A percentile compares a stretch with the other conserved stretches of the same genome.
phyloP scores from a whole-genome alignment of 352 stramenopile genomes.

The Phytophthora sojae region DNA sequence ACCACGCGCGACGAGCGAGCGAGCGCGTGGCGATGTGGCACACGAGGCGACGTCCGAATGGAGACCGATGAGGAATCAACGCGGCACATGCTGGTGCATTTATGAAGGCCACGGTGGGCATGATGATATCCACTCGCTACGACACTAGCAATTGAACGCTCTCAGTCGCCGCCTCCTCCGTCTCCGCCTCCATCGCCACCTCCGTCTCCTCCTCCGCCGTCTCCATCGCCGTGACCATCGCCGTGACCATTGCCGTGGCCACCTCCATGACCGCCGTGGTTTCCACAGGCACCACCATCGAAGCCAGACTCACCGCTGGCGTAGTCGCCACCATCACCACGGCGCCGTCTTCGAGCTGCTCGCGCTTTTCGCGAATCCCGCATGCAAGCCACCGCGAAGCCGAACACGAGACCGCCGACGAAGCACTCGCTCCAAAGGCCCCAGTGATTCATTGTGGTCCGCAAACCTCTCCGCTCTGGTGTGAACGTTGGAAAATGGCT shows the following conservation, averaged over 20 bases:
- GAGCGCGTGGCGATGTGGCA: constrained; percentile 34
- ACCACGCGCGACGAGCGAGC: constrained; percentile 13
- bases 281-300: neutral
- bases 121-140: neutral
- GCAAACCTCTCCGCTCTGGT: neutral
- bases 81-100: constrained; percentile 4
- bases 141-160: neutral
- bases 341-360: neutral
- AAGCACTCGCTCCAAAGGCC: neutral
- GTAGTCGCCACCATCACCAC: neutral
- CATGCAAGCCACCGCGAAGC: constrained; percentile 5
- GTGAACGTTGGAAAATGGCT: neutral
- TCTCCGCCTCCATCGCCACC: neutral
- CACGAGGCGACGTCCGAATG: constrained; percentile 11
- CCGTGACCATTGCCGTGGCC: neutral
- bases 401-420: constrained; percentile 7
- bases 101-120: constrained; percentile 1
- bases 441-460: neutral
- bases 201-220: neutral
- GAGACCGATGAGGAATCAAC: constrained; percentile 13
- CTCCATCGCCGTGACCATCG: neutral
- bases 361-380: neutral
- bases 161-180: neutral
- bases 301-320: neutral
- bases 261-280: neutral